phyloP scores from a whole-genome alignment of 192 early-diverging fungal genomes.

The Phycomyces nitens region DNA sequence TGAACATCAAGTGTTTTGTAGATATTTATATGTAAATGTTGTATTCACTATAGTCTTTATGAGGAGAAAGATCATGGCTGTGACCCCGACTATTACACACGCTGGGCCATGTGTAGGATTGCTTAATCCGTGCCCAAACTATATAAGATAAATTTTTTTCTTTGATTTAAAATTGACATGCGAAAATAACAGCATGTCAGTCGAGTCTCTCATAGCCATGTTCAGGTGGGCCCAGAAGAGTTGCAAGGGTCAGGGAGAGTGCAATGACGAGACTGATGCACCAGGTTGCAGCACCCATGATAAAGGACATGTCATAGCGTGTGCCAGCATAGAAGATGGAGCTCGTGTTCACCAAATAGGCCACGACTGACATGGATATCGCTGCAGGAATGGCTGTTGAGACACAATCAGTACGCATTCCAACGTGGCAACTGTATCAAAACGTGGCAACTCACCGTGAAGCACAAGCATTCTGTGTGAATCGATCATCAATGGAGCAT shows the following conservation, averaged over 20 bases:
- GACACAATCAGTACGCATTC: neutral
- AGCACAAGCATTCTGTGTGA: constrained; percentile 17
- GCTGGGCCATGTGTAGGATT: neutral
- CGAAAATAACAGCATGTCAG: neutral
- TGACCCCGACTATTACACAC: neutral
- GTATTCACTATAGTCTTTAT: too few relatives aligned
- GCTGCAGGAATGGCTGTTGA: constrained; percentile 18
- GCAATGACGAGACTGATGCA: constrained; percentile 16
- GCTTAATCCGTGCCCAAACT: neutral
- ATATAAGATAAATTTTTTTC: neutral
- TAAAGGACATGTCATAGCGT: constrained; percentile 20
- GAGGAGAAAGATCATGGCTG: neutral
- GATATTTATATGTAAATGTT: too few relatives aligned
- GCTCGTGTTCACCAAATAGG: constrained; percentile 22
- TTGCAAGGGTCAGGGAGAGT: constrained; percentile 15
- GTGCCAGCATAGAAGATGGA: constrained; percentile 18
- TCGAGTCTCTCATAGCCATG: constrained; percentile 22
- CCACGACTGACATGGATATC: constrained; percentile 17
- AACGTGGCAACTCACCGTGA: constrained; percentile 13
- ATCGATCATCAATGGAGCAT: constrained; percentile 4
- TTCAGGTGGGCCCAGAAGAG: constrained; percentile 17
- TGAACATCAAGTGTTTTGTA: too few relatives aligned
- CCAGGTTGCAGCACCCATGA: constrained; percentile 19
- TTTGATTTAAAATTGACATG: neutral
- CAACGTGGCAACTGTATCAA: neutral